A percentile compares a stretch with the other conserved stretches of the same genome.
These are phyloP conservation scores for Leishmania gerbilli DNA, from an alignment of 208 protist genomes.

Conservation along the genomic window DNA sequence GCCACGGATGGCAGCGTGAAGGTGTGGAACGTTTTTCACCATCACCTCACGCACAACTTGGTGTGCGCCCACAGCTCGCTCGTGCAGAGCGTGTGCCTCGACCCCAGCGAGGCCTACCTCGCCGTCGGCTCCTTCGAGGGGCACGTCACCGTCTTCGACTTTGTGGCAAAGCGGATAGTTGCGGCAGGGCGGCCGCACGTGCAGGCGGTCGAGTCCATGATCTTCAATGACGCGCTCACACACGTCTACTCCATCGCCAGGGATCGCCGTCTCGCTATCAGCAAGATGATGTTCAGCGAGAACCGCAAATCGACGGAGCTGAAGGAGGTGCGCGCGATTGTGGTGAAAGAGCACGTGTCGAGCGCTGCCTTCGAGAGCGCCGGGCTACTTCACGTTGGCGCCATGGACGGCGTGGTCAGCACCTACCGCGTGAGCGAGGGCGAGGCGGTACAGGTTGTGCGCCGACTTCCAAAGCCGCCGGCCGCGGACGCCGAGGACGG, in stretches of 20 bases:
- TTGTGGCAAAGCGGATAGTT: conserved; percentile 65
- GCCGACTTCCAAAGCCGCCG: conserved; percentile 49
- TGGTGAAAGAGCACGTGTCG: conserved; percentile 79
- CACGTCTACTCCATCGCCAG: conserved; percentile 72
- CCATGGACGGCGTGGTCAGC: conserved; percentile 70
- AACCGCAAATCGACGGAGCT: conserved; percentile 27
- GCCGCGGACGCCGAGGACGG: conserved; percentile 42
- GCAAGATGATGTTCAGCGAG: conserved; percentile 20
- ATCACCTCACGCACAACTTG: conserved; percentile 91
- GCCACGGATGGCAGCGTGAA: conserved; percentile 87
- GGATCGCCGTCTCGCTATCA: conserved; percentile 79
- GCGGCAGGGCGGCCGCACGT: conserved; percentile 66
- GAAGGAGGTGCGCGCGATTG: conserved; percentile 63
- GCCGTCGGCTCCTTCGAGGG: conserved; percentile 84
- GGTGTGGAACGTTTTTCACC: conserved; percentile 89
- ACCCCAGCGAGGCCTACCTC: conserved; percentile 62
- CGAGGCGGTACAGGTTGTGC: conserved; percentile 40
- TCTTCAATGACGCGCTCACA: conserved; percentile 44
- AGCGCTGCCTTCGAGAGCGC: conserved; percentile 63
- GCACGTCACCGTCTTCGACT: conserved; percentile 84
- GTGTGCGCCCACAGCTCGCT: conserved; percentile 50
- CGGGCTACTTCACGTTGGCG: conserved; percentile 61
- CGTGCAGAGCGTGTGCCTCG: conserved; percentile 69
- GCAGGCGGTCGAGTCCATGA: conserved; percentile 79
- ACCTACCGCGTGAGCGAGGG: conserved; percentile 70